A percentile compares a stretch with the other conserved stretches of the same genome.
Conservation (phyloP, 352 stramenopile species). For the Phytophthora meadii region DNA sequence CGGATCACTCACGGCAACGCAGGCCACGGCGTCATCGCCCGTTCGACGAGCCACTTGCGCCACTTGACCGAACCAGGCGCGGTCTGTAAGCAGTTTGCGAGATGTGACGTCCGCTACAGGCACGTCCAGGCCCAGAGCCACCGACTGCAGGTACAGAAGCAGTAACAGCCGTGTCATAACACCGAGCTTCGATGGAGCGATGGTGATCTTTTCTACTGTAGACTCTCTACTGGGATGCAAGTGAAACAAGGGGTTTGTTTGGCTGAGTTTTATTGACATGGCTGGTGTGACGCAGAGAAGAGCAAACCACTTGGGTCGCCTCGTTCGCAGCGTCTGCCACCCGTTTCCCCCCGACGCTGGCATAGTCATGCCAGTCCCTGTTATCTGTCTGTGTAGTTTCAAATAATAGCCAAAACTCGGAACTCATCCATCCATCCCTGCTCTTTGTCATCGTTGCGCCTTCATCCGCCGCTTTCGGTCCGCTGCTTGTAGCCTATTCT, state of each 20-base stretch:
- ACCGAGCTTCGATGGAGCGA: slow-evolving; percentile 6
- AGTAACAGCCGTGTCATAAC: slow-evolving; percentile 20
- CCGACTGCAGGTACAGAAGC: slow-evolving; percentile 17
- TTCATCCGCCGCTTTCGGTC: slow-evolving; percentile 45
- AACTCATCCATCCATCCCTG: slow-evolving; percentile 21
- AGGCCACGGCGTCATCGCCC: slow-evolving; percentile 28
- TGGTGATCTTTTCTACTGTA: neutral
- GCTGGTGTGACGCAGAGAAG: slow-evolving; percentile 7
- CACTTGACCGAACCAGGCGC: slow-evolving; percentile 58
- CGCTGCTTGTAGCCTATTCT: slow-evolving; percentile 17
- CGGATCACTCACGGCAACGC: slow-evolving; percentile 40
- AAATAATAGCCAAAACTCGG: slow-evolving; percentile 48
- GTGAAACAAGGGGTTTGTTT: too few relatives aligned
- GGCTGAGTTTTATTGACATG: slow-evolving; percentile 42
- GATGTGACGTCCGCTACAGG: slow-evolving; percentile 18
- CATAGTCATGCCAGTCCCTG: slow-evolving; percentile 29
- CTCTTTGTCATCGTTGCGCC: slow-evolving; percentile 30
- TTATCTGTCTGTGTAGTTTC: slow-evolving; percentile 35
- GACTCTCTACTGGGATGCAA: too few relatives aligned
- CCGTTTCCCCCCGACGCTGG: slow-evolving; percentile 39
- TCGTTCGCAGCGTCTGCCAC: slow-evolving; percentile 12
- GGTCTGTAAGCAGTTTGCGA: slow-evolving; percentile 52
- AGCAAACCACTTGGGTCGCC: slow-evolving; percentile 7
- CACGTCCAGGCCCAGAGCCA: slow-evolving; percentile 14
- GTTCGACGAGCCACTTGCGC: slow-evolving; percentile 37